Evolutionary conservation across 2,329 filamentous ascomycete species (phyloP).

Genomic region (Monosporascus sp.): DNA sequence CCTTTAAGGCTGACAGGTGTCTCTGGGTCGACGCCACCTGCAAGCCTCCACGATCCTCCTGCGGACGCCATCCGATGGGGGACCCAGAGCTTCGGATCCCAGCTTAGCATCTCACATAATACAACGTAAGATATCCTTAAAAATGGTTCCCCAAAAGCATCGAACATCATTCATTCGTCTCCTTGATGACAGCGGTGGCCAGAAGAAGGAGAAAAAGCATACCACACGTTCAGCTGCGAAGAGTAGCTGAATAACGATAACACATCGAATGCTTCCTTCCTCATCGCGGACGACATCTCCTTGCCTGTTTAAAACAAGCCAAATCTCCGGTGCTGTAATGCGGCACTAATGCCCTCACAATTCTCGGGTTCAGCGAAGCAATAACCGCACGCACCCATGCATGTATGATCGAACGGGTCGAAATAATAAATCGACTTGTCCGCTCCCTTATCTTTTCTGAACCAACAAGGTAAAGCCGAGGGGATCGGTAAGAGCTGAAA

Average conservation of each 20-base stretch:
- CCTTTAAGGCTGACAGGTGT: background rate
- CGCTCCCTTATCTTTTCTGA: background rate
- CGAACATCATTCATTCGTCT: background rate
- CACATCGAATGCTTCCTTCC: background rate
- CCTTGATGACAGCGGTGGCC: background rate
- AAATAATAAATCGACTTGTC: background rate
- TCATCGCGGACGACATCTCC: background rate
- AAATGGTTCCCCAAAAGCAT: background rate
- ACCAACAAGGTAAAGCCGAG: background rate
- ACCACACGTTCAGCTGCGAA: background rate
- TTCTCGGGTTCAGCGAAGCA: background rate
- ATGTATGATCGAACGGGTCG: background rate
- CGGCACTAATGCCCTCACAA: background rate
- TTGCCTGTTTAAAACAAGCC: background rate
- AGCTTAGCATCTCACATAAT: background rate
- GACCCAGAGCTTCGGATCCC: background rate
- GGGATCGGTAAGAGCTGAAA: background rate
- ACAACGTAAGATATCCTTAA: background rate
- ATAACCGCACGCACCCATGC: background rate
- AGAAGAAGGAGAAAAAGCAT: background rate
- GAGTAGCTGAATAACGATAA: background rate
- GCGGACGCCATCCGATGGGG: constrained; percentile 1
- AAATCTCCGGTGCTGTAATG: background rate
- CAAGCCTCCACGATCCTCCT: background rate
- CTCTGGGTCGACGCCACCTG: background rate